Evolutionary conservation across 257 asterid genomes (phyloP).

Genomic region (Mentha longifolia): DNA sequence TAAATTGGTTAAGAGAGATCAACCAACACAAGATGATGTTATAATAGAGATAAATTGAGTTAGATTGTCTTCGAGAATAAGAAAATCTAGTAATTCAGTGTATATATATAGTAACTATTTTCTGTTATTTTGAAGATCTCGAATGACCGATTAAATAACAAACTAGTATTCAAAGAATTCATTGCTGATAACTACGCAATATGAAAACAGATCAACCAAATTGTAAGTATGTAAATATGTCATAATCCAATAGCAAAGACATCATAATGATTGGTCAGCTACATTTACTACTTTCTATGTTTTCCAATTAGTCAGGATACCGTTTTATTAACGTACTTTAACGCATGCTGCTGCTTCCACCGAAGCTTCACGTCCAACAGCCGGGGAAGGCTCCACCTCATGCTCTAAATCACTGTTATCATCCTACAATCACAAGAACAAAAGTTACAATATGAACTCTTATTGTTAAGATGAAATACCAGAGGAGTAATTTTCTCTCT

Average conservation of each 20-base stretch:
- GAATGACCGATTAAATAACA: not conserved
- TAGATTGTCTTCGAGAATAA: not conserved
- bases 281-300: not conserved
- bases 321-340: slow-evolving; percentile 47
- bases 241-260: not conserved
- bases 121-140: slow-evolving; percentile 5
- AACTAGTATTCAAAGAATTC: not conserved
- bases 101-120: not conserved
- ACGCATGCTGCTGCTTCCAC: slow-evolving; percentile 84
- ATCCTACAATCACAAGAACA: slow-evolving; percentile 55
- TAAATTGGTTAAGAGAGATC: not conserved
- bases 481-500: not conserved
- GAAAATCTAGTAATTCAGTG: not conserved
- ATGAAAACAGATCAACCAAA: too few relatives aligned
- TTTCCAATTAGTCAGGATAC: not conserved
- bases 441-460: slow-evolving; percentile 19
- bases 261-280: too few relatives aligned
- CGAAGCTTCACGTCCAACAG: slow-evolving; percentile 67
- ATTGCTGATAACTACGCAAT: not conserved
- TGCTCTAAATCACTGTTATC: slow-evolving; percentile 84
- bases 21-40: not conserved
- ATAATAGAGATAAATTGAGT: not conserved
- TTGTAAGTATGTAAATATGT: not conserved
- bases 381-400: slow-evolving; percentile 75
- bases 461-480: slow-evolving; percentile 15